Evolutionary conservation across 2,329 filamentous ascomycete species (phyloP).

Genomic region (Arthrobotrys iridis): DNA sequence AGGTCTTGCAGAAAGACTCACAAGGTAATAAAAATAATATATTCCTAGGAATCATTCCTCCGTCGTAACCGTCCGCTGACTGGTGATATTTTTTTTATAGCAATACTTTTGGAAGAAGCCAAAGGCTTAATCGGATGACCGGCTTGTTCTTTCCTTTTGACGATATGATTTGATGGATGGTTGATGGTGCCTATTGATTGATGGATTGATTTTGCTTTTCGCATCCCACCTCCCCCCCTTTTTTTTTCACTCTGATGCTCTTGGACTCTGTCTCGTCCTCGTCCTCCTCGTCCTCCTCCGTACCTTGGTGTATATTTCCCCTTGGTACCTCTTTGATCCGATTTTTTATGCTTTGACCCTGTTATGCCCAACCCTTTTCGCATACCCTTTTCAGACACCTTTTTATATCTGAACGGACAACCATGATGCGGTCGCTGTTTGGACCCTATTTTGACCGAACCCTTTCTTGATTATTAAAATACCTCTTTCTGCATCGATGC

Average conservation of each 20-base stretch:
- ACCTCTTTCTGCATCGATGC: neutral
- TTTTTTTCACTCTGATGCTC: neutral
- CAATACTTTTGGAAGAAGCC: conserved; percentile 79
- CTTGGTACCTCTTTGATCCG: neutral
- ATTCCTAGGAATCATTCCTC: too few relatives aligned
- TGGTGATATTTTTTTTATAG: conserved; percentile 61
- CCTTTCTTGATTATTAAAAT: conserved; percentile 2
- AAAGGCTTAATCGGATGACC: conserved; percentile 59
- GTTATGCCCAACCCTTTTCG: too few relatives aligned
- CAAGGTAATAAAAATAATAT: too few relatives aligned
- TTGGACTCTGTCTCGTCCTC: neutral
- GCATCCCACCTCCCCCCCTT: neutral
- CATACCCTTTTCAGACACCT: too few relatives aligned
- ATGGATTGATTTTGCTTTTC: conserved; percentile 7
- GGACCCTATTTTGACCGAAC: neutral
- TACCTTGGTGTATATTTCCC: neutral
- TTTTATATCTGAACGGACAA: neutral
- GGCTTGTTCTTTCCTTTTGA: neutral
- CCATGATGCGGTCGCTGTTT: neutral
- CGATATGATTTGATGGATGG: neutral
- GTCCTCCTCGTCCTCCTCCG: neutral
- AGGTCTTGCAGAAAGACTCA: conserved; percentile 93
- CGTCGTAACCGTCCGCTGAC: conserved; percentile 13
- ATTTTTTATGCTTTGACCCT: neutral
- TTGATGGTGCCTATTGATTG: neutral